These are phyloP conservation scores for Xylaria sp. DNA, from an alignment of 2,329 filamentous ascomycete species.

Conservation along the genomic window DNA sequence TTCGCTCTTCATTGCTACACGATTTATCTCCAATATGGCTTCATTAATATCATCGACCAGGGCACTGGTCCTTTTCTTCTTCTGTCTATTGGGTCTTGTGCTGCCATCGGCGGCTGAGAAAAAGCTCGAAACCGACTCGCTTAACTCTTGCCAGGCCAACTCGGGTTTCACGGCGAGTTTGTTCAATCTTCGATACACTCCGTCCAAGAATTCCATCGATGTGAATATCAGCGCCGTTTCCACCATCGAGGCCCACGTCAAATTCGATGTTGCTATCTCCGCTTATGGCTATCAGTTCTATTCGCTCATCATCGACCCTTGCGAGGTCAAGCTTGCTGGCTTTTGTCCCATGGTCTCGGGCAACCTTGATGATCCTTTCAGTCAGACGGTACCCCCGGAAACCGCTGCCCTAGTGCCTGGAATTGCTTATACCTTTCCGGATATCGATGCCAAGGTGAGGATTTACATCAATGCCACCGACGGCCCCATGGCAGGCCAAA, in stretches of 20 bases:
- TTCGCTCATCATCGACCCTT: conserved; percentile 73
- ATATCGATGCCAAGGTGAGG: conserved; percentile 86
- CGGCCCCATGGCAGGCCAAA: conserved; percentile 61
- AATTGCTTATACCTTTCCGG: conserved; percentile 89
- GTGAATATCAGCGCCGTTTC: conserved; percentile 80
- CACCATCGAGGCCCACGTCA: conserved; percentile 76
- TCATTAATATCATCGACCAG: conserved; percentile 24
- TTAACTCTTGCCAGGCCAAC: conserved; percentile 79
- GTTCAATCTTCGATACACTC: conserved; percentile 79
- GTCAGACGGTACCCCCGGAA: conserved; percentile 64
- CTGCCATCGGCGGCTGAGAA: conserved; percentile 41
- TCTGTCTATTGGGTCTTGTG: conserved; percentile 42
- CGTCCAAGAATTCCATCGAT: conserved; percentile 69
- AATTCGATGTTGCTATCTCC: conserved; percentile 73
- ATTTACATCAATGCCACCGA: conserved; percentile 81
- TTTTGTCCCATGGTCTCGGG: conserved; percentile 86
- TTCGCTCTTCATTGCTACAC: conserved; percentile 6
- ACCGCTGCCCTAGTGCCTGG: conserved; percentile 75
- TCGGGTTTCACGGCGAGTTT: conserved; percentile 82
- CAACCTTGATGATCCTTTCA: conserved; percentile 64
- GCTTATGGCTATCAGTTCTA: conserved; percentile 79
- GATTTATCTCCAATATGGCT: conserved; percentile 21
- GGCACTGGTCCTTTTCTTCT: conserved; percentile 28
- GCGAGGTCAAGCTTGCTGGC: conserved; percentile 69
- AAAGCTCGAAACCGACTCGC: conserved; percentile 61